Percentiles rank a stretch among this genome's conserved stretches.
Conservation (phyloP, 169 alveolate species). For the Theileria sp. region DNA sequence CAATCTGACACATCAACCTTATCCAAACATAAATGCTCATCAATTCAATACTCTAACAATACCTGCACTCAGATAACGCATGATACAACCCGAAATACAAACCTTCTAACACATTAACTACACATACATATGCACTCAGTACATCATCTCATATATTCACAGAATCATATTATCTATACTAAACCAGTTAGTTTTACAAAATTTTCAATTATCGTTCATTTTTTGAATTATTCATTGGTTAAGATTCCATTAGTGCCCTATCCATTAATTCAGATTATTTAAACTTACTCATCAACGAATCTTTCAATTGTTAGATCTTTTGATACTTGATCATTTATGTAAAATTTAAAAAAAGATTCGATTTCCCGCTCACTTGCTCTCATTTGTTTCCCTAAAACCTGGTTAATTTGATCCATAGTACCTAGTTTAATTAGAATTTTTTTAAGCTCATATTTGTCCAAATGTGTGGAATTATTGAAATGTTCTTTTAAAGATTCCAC, state of each 20-base stretch:
- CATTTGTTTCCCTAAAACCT: constrained; percentile 30
- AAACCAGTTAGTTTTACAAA: not conserved
- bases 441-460: constrained; percentile 28
- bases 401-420: not conserved
- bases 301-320: constrained; percentile 21
- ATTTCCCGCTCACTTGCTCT: constrained; percentile 47
- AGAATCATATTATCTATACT: not conserved
- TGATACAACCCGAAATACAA: not conserved
- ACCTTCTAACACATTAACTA: not conserved
- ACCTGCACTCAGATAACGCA: constrained; percentile 9
- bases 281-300: constrained; percentile 46
- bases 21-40: not conserved
- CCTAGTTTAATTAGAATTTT: constrained; percentile 43
- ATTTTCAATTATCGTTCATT: not conserved
- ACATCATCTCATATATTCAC: not conserved
- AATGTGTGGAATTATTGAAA: constrained; percentile 14
- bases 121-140: constrained; percentile 14
- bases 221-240: not conserved
- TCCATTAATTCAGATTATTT: not conserved
- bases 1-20: not conserved
- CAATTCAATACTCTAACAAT: not conserved
- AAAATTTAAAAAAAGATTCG: constrained; percentile 38
- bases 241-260: constrained; percentile 15
- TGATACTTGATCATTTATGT: constrained; percentile 9
- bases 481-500: constrained; percentile 37